Base-by-base conservation (phyloP, 257 asterid genomes). In the Paulownia fortunei region DNA sequence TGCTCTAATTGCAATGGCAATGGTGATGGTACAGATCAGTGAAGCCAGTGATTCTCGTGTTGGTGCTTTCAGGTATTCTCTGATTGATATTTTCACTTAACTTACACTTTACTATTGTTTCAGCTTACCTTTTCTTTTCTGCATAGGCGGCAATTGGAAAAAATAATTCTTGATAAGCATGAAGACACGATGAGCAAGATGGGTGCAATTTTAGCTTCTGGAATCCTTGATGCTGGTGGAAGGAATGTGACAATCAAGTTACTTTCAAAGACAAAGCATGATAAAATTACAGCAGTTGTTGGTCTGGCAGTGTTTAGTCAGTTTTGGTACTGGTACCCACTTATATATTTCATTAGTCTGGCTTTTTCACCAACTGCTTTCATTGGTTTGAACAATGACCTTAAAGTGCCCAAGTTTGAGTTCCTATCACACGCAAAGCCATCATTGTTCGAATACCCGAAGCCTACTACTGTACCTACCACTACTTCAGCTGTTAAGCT, bases 251-350 rank as follows among this genome's bases (percentile, higher is more conserved):
- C 96, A 3, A 90, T 94, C 76, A 91, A 89, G 85, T 84, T 94
- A 63, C 95, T 94, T 69, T 94, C 99, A 0, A 91, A 94, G 87
- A 85, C 94, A 0, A 94, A 94, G 74, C 98, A 94, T 51, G 97
- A 94, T 77, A 91, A 88, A 85, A 81, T 94, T 49, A 91, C 94
- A 24, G 98, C 99, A 37, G 90, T 94, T 36, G 92, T 96, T 75
- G 99, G 99, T 65, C 97, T 96, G 39, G 99, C 97, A 8, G 97
- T 96, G 75, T 96, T 96, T 88, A 95, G 93, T 73, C 99, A 95
- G 83, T 95, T 93, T 89, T 95, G 99, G 99, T 93, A 93, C 75
- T 93, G 99, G 99, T 93, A 96, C 78, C 99, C 99, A 2, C 99
- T 96, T 47, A 93, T 89, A 83, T 92, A 96, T 75, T 93, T 96